These are phyloP conservation scores for Gymnopilus junonius DNA, from an alignment of 768 basidiomycete genomes.

Conservation along the genomic window DNA sequence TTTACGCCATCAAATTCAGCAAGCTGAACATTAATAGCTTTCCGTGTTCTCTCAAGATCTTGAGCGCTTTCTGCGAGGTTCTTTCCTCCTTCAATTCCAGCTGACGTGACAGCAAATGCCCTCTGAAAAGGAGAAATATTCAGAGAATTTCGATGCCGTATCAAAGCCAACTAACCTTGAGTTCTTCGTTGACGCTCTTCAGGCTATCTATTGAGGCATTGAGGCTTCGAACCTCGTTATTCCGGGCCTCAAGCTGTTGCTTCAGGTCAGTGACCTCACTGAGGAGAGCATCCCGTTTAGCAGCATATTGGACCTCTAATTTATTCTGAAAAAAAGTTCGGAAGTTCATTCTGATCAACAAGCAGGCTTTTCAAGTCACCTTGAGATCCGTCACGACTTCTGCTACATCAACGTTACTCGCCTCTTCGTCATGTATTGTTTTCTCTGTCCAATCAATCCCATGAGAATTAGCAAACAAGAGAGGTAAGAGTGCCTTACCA, in stretches of 20 bases:
- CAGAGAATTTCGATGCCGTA: neutral
- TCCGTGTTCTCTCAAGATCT: conserved; percentile 95
- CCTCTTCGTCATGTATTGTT: conserved; percentile 88
- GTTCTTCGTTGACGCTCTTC: conserved; percentile 96
- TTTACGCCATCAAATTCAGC: conserved; percentile 99
- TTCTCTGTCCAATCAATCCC: conserved; percentile 63
- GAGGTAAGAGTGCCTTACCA: conserved; percentile 54
- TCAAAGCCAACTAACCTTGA: conserved; percentile 68
- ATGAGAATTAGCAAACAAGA: neutral
- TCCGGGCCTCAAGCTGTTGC: conserved; percentile 86
- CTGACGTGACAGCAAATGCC: conserved; percentile 95
- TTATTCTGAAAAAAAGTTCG: conserved; percentile 65
- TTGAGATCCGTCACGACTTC: conserved; percentile 92
- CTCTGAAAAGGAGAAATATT: conserved; percentile 55
- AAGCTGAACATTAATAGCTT: conserved; percentile 96
- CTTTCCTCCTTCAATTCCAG: conserved; percentile 96
- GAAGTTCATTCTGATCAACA: conserved; percentile 1
- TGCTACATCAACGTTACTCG: conserved; percentile 78
- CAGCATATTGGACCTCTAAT: conserved; percentile 91
- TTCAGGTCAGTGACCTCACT: conserved; percentile 86
- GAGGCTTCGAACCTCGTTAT: conserved; percentile 82
- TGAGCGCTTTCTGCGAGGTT: conserved; percentile 96
- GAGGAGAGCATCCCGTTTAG: conserved; percentile 88
- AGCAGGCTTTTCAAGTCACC: conserved; percentile 43
- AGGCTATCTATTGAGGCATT: conserved; percentile 89